A percentile compares a stretch with the other conserved stretches of the same genome.
Conservation (phyloP, 179 eudicot genomes). For the Carnegiea gigantea region DNA sequence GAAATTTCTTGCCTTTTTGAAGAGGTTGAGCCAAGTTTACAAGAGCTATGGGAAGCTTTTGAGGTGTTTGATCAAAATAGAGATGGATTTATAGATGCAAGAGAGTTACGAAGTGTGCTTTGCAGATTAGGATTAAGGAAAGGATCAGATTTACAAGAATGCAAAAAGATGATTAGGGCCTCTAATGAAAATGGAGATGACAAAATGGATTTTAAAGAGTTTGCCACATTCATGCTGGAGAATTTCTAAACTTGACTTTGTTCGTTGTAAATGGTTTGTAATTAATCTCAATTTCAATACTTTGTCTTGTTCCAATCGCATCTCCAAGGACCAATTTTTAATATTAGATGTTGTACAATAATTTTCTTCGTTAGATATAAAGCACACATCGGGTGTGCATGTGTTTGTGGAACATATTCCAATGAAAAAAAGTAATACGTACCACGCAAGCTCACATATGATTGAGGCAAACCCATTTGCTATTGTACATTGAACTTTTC, state of each 20-base stretch:
- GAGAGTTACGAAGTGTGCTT: conserved; percentile 52
- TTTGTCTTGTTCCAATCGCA: neutral
- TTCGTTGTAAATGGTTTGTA: neutral
- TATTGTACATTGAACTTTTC: too few species aligned
- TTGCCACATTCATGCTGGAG: conserved; percentile 39
- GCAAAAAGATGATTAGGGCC: conserved; percentile 48
- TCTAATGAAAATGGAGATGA: conserved; percentile 55
- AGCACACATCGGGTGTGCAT: too few species aligned
- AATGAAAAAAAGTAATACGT: too few species aligned
- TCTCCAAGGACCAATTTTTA: neutral
- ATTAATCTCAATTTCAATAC: neutral
- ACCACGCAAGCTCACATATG: too few species aligned
- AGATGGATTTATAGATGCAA: conserved; percentile 79
- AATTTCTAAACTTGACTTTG: neutral
- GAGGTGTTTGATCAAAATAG: conserved; percentile 69
- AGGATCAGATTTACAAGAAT: conserved; percentile 36
- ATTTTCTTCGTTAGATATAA: too few species aligned
- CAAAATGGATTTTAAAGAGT: conserved; percentile 52
- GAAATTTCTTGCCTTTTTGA: conserved; percentile 56
- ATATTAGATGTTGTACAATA: neutral
- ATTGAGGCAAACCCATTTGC: too few species aligned
- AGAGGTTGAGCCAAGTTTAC: conserved; percentile 46
- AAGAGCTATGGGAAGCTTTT: conserved; percentile 69
- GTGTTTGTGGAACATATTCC: too few species aligned
- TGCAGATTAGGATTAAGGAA: conserved; percentile 43